Evolutionary conservation across 2,329 filamentous ascomycete species (phyloP).

Genomic region (Neofusicoccum cordaticola): DNA sequence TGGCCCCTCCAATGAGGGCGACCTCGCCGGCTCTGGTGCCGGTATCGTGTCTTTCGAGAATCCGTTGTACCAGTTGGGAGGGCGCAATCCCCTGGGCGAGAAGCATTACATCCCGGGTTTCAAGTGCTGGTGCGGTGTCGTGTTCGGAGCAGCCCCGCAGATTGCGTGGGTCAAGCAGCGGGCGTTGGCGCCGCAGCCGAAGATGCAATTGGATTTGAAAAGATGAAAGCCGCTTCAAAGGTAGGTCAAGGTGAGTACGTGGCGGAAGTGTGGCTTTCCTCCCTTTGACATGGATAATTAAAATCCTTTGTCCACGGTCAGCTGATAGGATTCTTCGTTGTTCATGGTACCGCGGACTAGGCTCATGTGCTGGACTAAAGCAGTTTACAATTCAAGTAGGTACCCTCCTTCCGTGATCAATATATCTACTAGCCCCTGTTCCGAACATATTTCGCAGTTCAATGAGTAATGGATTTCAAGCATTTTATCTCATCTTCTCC

Average conservation of each 20-base stretch:
- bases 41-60: not conserved
- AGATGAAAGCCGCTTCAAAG: not conserved
- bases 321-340: not conserved
- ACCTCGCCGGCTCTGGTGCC: not conserved
- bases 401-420: too few relatives aligned
- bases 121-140: not conserved
- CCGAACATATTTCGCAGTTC: too few relatives aligned
- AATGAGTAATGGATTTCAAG: too few relatives aligned
- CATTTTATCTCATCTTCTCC: too few relatives aligned
- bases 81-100: not conserved
- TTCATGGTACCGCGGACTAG: too few relatives aligned
- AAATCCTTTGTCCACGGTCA: not conserved
- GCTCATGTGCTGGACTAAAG: too few relatives aligned
- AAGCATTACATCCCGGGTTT: not conserved
- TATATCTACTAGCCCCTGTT: too few relatives aligned
- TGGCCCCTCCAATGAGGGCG: not conserved
- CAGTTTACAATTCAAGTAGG: too few relatives aligned
- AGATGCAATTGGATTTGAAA: not conserved
- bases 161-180: not conserved
- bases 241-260: not conserved
- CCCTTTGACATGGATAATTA: not conserved
- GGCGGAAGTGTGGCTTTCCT: not conserved
- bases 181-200: not conserved
- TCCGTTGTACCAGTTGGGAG: not conserved
- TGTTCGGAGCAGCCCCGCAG: not conserved